phyloP scores from a whole-genome alignment of 805 yeast species.

The Kregervanrija pseudodelftensis region DNA sequence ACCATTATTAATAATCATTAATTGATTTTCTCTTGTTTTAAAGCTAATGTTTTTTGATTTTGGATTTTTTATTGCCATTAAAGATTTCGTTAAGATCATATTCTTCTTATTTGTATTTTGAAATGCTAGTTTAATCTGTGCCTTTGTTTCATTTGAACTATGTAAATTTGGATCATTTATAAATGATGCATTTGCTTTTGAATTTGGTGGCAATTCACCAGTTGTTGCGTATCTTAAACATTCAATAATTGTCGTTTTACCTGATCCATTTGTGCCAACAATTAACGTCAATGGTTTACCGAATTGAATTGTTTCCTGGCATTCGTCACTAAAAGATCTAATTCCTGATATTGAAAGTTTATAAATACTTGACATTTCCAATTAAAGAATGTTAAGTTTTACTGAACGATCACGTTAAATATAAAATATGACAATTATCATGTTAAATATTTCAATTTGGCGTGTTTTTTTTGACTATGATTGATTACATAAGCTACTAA shows the following conservation, averaged over 20 bases:
- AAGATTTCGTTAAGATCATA: conserved; percentile 82
- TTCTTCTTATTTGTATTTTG: conserved; percentile 61
- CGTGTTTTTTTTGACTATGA: too few relatives aligned
- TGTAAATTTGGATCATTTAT: conserved; percentile 84
- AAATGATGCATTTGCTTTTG: conserved; percentile 87
- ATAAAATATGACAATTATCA: too few relatives aligned
- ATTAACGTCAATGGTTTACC: conserved; percentile 86
- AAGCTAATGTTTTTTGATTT: conserved; percentile 48
- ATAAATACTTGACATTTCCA: conserved; percentile 36
- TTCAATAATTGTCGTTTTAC: conserved; percentile 94
- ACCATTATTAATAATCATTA: conserved; percentile 58
- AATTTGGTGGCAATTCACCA: conserved; percentile 92
- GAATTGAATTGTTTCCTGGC: conserved; percentile 80
- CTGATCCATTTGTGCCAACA: conserved; percentile 95
- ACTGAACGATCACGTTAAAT: too few relatives aligned
- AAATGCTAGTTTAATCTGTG: conserved; percentile 87
- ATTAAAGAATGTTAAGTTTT: neutral
- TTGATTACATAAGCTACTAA: too few relatives aligned
- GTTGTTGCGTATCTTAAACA: conserved; percentile 91
- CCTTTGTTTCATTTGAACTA: conserved; percentile 71
- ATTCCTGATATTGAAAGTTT: conserved; percentile 78
- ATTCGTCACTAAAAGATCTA: conserved; percentile 83
- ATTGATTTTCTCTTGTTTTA: conserved; percentile 87
- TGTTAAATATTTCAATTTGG: too few relatives aligned
- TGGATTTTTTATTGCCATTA: conserved; percentile 63